Evolutionary conservation across 768 basidiomycete genomes (phyloP), one percentile per base, ranked within the genome.

Genomic region (Jaapia argillacea): DNA sequence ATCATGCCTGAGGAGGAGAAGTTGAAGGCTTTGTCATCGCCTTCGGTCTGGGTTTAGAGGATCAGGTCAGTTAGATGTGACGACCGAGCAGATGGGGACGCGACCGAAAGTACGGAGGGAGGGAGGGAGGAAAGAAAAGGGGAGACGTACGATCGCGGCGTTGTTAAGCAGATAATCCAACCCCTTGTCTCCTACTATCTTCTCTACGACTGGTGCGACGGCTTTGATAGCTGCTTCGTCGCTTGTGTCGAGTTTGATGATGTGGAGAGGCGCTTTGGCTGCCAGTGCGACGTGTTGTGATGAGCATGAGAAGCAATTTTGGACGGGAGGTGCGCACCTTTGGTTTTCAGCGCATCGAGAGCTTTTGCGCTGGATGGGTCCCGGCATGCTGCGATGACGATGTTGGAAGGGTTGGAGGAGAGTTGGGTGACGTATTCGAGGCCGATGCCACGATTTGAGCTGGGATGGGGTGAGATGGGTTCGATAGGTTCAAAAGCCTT

Each of bases 151-250:
- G 25, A 65, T 48, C 0, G 53, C 66, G 2, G 66, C 64, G 41
- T 65, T 67, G 53, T 67, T 69, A 44, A 65, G 47, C 18, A 69
- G 53, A 41, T 65, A 68, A 50, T 69, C 64, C 5, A 69, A 48
- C 7, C 66, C 63, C 2, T 40, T 23, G 27, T 49, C 50, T 3
- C 51, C 57, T 12, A 68, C 48, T 18, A 61, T 41, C 31, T 42
- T 51, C 28, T 50, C 54, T n/a, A 60, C 56, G 5, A 45, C 28
- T 28, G 47, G 40, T 6, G 48, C 52, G 4, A 61, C 58, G 2
- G 36, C 46, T 3, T 54, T 45, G 47, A 66, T 61, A 33, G 57
- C 54, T 10, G 40, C 48, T 33, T 51, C 41, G 40, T 59, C 48
- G 5, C 45, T 45, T 23, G 59, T 55, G 41, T 68, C 64, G n/a